Base-by-base conservation (phyloP, 139 green algal genomes). In the Chloropicon primus region DNA sequence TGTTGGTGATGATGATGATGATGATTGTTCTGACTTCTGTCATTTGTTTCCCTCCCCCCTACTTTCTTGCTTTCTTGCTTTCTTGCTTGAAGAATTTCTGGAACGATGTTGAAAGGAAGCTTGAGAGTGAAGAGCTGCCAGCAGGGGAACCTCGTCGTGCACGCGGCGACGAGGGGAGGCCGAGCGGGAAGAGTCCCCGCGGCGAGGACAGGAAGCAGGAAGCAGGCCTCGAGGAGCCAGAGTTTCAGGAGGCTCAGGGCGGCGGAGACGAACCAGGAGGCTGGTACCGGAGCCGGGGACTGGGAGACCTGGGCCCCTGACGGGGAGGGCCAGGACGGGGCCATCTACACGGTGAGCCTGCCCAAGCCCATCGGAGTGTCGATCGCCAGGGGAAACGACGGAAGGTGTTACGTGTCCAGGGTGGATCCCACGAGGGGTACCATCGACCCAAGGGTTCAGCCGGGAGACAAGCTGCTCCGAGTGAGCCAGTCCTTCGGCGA, bases 401-500 rank as follows among this genome's bases (percentile, higher is more conserved):
- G 92, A 27, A 93, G 86, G 62, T 89, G 86, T 0, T 98, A 98
- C 80, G 81, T 98, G 1, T 73, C 87, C 1, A 53, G 73, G 0
- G 85, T 86, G 21, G 87, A 95, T 77, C 62, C 85, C 25, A 82
- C 81, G 71, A 22, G 85, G 2, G 90, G 90, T 71, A 94, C 94
- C 83, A 91, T 84, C 74, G 91, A 94, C 74, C 74, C 27, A 17
- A 27, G 23, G 22, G 0, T 62, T 17, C 41, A 62, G 41, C 82
- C 87, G 26, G 93, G 92, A n/a, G 93, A 97, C 86, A 96, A 97
- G 86, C 85, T 97, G 24, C 81, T 96, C 2, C 71, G 88, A 79
- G 89, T 96, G 73, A 90, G 80, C 26, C 95, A 95, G 0, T 96
- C 92, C 23, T 99, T 99, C 85, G 96, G 96, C 21, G 75, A 77